Base-by-base conservation (phyloP, 805 yeast species). In the Candida ipomoeae region DNA sequence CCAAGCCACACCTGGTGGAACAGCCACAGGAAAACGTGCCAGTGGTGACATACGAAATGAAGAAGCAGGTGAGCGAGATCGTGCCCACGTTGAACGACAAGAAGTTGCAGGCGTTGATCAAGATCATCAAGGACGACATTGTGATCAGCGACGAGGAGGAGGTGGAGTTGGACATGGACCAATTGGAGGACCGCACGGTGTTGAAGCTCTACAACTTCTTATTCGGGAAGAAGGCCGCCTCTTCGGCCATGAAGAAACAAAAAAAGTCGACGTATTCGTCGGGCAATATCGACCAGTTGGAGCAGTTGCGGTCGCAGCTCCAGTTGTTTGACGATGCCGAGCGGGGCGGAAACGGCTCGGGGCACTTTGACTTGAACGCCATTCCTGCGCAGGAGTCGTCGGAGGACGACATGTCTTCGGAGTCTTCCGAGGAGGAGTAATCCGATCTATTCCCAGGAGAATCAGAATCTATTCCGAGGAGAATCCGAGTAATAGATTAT, bases 161-260 rank as follows among this genome's bases (percentile, higher is more conserved):
- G 73, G 94, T 94, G 54, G 99, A 94, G 74, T 78, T 94, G 53
- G 99, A 94, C 68, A 87, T 94, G 84, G 97, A 94, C 65, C 86
- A 86, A 68, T 78, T 94, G 59, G 96, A 89, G 61, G 89, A 89
- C 56, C 73, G 81, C 39, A 91, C 97, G 1, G 79, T 92, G 48
- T 71, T 88, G 65, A 87, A 88, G 62, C 74, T 94, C 55, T 92
- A 90, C 76, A 85, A 86, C 65, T 87, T 85, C 59, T 89, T 94
- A 58, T 73, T 73, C 55, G 77, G 76, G 35, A 70, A 69, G 57
- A 70, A 70, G 62, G 71, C 72, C 10, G 62, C 67, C 17, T 55
- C 68, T 18, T 58, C 57, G 48, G 62, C 63, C 44, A 87, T 85
- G 53, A 68, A 68, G 50, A 73, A 71, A 54, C 70, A 73, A 60